Evolutionary conservation across 2,329 filamentous ascomycete genomes (phyloP), one percentile per base, ranked within the genome.

Genomic region (Clarireedia sp.): DNA sequence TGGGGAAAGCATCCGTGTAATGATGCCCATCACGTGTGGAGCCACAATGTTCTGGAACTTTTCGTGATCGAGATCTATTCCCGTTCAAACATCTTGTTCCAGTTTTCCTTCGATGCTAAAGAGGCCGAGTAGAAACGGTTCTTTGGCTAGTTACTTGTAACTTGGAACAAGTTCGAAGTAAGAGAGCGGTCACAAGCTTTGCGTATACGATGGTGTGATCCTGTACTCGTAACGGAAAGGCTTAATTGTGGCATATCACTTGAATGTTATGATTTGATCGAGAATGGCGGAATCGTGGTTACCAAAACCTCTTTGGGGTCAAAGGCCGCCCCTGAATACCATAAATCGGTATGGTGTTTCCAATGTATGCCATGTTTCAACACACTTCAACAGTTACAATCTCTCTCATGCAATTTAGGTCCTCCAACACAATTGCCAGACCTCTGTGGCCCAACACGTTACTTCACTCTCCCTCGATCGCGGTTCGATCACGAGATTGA

Each of bases 101-200:
- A 21, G 40, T 43, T 43, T 43, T 43, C 40, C n/a, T 12, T 43
- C 17, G 19, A 4, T 43, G 19, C 40, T 43, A 38, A 49, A 24
- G 5, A 37, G 46, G 16, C 46, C 52, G 46, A 55, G 52, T 50
- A 55, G 37, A 16, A 2, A 48, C 26, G n/a, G 16, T 54, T 44
- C 26, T 48, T 44, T 38, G 16, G n/a, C 19, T 33, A 41, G 29
- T 48, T n/a, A 21, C 40, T 12, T 33, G 29, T 33, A 12, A 12
- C 10, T 33, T 33, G 29, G 29, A 33, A 12, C 12, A 12, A 12
- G 2, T 33, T 33, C 9, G 29, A 33, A 12, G 29, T 5, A 36
- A 17, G 37, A 40, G 48, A 54, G 4, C 46, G 52, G 48, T 54
- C 52, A 55, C 52, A 55, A 50, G 46, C 46, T 50, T 37, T 50